These are phyloP conservation scores for Butyriboletus loyo DNA, from an alignment of 768 basidiomycete genomes.

Conservation along the genomic window DNA sequence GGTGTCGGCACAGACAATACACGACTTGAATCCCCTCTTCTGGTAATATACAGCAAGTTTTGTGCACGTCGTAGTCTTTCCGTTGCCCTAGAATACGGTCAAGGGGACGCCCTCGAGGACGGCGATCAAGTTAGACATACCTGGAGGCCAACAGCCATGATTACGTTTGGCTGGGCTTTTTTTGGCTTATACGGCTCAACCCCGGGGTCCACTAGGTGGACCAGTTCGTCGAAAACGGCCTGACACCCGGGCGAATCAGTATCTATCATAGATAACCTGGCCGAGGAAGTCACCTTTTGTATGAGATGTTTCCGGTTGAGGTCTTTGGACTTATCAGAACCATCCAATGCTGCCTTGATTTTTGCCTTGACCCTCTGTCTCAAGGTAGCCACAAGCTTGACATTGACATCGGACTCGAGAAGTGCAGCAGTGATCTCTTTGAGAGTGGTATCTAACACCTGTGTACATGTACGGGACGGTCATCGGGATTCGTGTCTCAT, in stretches of 20 bases:
- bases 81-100: slow-evolving; percentile 70
- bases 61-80: slow-evolving; percentile 99
- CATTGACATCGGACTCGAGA: slow-evolving; percentile 96
- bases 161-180: slow-evolving; percentile 89
- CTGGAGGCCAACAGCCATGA: slow-evolving; percentile 98
- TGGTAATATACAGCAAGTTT: slow-evolving; percentile 98
- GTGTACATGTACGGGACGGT: slow-evolving; percentile 8
- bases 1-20: slow-evolving; percentile 97
- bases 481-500: not conserved
- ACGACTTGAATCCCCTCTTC: slow-evolving; percentile 93
- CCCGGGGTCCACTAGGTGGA: slow-evolving; percentile 91
- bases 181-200: slow-evolving; percentile 95
- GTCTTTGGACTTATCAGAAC: slow-evolving; percentile 72
- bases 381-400: slow-evolving; percentile 86
- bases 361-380: slow-evolving; percentile 89
- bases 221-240: slow-evolving; percentile 97
- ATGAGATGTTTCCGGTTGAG: slow-evolving; percentile 81
- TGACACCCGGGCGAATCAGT: slow-evolving; percentile 32
- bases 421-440: slow-evolving; percentile 95
- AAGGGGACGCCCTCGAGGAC: not conserved
- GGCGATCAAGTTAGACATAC: slow-evolving; percentile 39
- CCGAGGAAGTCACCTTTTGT: slow-evolving; percentile 64
- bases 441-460: slow-evolving; percentile 92
- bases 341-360: slow-evolving; percentile 78
- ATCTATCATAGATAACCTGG: not conserved